Percentiles rank a stretch among this genome's conserved stretches.
These are phyloP conservation scores for Aspergillus affinis DNA, from an alignment of 495 filamentous ascomycete species.

Conservation along the genomic window DNA sequence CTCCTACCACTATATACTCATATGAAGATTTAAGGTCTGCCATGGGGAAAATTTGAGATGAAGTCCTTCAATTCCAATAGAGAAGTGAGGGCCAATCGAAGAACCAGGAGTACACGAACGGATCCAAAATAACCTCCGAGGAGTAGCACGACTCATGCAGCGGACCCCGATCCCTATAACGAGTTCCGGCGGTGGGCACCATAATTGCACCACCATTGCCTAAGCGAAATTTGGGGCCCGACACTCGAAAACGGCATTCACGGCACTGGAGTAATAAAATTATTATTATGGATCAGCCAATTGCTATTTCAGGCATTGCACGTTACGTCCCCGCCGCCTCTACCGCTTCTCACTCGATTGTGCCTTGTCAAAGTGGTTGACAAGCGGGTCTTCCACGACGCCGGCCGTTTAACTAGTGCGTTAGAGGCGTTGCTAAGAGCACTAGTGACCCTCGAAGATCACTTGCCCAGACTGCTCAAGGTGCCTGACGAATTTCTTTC, in stretches of 20 bases:
- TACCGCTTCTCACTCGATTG: neutral
- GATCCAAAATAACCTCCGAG: neutral
- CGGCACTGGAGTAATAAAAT: neutral
- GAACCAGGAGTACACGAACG: neutral
- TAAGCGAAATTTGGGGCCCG: neutral
- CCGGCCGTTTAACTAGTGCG: neutral
- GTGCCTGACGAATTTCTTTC: no score
- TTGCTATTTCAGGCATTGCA: neutral
- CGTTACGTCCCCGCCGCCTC: neutral
- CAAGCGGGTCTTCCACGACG: neutral
- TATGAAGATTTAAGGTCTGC: conserved; percentile 19
- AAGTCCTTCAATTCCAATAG: neutral
- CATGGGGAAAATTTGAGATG: neutral
- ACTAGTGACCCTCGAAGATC: neutral
- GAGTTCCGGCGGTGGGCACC: no score
- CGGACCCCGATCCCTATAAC: no score
- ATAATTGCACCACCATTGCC: neutral
- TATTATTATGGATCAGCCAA: neutral
- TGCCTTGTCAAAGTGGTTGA: neutral
- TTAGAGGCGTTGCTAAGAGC: neutral
- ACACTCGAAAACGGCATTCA: no score
- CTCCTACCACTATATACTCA: conserved; percentile 42
- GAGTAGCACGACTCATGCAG: neutral
- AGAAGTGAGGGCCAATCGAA: neutral
- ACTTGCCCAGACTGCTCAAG: no score